A percentile compares a stretch with the other conserved stretches of the same genome.
phyloP scores from a whole-genome alignment of 2,329 filamentous ascomycete genomes.

The Cercospora sp. region DNA sequence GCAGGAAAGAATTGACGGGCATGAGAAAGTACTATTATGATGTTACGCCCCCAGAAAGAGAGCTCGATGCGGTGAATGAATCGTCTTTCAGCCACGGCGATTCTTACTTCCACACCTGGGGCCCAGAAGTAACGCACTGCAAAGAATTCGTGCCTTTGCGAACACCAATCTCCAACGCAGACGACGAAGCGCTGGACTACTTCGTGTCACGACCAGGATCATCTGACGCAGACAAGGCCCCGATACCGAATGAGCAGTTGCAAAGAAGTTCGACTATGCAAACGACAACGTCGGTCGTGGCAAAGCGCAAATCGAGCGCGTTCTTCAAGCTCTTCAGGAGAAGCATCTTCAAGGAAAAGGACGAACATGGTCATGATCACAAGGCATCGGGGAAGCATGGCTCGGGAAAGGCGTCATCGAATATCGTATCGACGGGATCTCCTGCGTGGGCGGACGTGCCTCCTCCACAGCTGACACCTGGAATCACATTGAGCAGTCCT shows the following conservation, averaged over 20 bases:
- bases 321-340: constrained; percentile 27
- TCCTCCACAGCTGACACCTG: constrained; percentile 15
- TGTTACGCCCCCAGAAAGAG: constrained; percentile 29
- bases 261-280: background rate
- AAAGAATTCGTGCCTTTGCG: constrained; percentile 25
- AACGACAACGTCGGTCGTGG: background rate
- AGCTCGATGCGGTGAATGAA: constrained; percentile 14
- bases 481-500: constrained; percentile 20
- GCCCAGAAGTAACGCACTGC: constrained; percentile 22
- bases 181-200: background rate
- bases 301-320: constrained; percentile 23
- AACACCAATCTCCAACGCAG: constrained; percentile 1
- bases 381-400: background rate
- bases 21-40: constrained; percentile 24
- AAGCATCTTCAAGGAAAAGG: constrained; percentile 16
- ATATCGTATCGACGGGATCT: background rate
- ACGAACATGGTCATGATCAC: background rate
- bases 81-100: constrained; percentile 22
- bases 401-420: background rate
- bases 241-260: too few relatives aligned
- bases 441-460: background rate
- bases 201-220: background rate
- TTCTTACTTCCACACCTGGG: constrained; percentile 32
- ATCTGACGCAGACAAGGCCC: too few relatives aligned
- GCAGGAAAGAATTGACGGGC: background rate